Conservation (phyloP, 2,329 filamentous ascomycete genomes). For the Fusarium luffae region DNA sequence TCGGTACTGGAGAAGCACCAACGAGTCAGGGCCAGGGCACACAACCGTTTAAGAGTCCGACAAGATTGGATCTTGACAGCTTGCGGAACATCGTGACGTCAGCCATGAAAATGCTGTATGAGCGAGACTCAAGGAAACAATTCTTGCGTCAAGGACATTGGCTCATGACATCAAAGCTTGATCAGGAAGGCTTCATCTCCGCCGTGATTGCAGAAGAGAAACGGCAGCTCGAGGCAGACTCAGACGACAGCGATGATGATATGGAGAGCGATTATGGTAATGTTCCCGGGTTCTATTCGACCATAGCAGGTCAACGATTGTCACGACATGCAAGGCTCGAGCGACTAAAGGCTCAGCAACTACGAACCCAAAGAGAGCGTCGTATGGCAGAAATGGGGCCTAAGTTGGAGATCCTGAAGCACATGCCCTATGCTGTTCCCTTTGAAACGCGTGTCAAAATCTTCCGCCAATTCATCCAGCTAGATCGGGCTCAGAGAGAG, state of each 20-base stretch:
- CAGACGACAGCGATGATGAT: conserved; percentile 53
- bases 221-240: conserved; percentile 69
- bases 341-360: conserved; percentile 70
- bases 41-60: conserved; percentile 17
- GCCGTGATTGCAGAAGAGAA: conserved; percentile 91
- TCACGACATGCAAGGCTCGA: conserved; percentile 74
- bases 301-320: conserved; percentile 66
- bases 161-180: conserved; percentile 89
- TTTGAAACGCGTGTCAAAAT: conserved; percentile 92
- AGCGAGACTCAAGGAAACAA: conserved; percentile 87
- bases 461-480: conserved; percentile 89
- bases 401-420: conserved; percentile 88
- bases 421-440: conserved; percentile 97
- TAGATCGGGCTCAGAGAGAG: conserved; percentile 64
- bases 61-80: conserved; percentile 74
- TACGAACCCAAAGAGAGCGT: conserved; percentile 74
- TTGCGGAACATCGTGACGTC: conserved; percentile 84
- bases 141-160: conserved; percentile 89
- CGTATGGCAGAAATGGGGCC: conserved; percentile 84
- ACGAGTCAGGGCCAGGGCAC: background rate
- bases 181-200: conserved; percentile 88
- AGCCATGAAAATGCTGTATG: conserved; percentile 87
- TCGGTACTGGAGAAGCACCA: conserved; percentile 30
- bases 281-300: conserved; percentile 44
- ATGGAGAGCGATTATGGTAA: conserved; percentile 49